Percentiles rank a stretch among this genome's conserved stretches.
Evolutionary conservation across 2,329 filamentous ascomycete species (phyloP).

Genomic region (Cladosporium austrohemisphaericum): DNA sequence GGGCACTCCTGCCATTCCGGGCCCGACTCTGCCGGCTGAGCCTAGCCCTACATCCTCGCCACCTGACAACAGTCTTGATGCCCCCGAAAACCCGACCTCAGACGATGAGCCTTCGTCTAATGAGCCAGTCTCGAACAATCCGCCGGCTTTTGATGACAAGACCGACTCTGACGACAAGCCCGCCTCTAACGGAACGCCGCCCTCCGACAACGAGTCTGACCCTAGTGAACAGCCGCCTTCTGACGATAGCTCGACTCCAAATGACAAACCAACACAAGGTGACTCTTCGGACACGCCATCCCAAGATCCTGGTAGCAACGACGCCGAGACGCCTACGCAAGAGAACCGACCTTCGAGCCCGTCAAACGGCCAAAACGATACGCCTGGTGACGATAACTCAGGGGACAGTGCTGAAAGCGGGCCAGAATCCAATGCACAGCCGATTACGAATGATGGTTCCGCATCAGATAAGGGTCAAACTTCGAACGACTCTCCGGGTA

Average conservation of each 20-base stretch:
- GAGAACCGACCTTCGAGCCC: no score
- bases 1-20: background rate
- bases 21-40: background rate
- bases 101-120: background rate
- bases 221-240: no score
- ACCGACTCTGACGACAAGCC: background rate
- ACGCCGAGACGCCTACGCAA: no score
- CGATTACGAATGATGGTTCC: no score
- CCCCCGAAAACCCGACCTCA: background rate
- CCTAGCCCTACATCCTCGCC: background rate
- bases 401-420: no score
- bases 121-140: background rate
- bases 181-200: background rate
- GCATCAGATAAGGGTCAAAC: no score
- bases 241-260: background rate
- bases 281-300: background rate
- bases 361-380: no score
- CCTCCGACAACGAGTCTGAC: background rate
- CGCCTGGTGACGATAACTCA: no score
- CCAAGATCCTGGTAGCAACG: no score
- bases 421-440: no score
- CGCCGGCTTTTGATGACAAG: background rate
- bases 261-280: background rate
- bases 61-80: background rate
- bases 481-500: no score